Evolutionary conservation across 2,329 filamentous ascomycete genomes (phyloP).

Genomic region (Cladosporium sp.): DNA sequence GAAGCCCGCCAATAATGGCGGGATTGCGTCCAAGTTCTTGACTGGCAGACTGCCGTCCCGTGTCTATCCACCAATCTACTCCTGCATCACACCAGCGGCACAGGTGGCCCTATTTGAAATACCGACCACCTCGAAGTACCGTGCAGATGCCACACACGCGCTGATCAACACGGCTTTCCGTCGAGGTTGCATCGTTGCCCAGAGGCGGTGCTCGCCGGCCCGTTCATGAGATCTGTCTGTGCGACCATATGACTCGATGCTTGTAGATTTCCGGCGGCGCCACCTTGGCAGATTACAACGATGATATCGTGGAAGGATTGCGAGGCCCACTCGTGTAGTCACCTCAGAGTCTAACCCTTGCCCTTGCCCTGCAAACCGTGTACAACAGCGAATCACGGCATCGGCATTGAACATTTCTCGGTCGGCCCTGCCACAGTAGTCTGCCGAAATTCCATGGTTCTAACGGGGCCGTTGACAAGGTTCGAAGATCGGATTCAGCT

Average conservation of each 20-base stretch:
- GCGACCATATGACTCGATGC: constrained; percentile 5
- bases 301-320: constrained; percentile 5
- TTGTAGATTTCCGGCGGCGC: neutral
- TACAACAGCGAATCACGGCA: constrained; percentile 11
- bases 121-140: neutral
- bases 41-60: constrained; percentile 3
- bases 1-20: neutral
- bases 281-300: neutral
- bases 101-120: neutral
- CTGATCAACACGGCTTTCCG: neutral
- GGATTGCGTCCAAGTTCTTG: neutral
- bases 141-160: neutral
- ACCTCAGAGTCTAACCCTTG: neutral
- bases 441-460: constrained; percentile 8
- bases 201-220: neutral
- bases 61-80: constrained; percentile 1
- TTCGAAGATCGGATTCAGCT: constrained; percentile 14
- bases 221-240: constrained; percentile 4
- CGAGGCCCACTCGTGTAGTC: neutral
- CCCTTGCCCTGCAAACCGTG: neutral
- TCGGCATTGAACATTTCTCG: constrained; percentile 16
- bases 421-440: constrained; percentile 4
- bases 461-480: constrained; percentile 11
- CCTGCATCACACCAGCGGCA: neutral
- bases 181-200: constrained; percentile 5